Base-by-base conservation (phyloP, 2,329 filamentous ascomycete species). In the Leptodontidium sp. region DNA sequence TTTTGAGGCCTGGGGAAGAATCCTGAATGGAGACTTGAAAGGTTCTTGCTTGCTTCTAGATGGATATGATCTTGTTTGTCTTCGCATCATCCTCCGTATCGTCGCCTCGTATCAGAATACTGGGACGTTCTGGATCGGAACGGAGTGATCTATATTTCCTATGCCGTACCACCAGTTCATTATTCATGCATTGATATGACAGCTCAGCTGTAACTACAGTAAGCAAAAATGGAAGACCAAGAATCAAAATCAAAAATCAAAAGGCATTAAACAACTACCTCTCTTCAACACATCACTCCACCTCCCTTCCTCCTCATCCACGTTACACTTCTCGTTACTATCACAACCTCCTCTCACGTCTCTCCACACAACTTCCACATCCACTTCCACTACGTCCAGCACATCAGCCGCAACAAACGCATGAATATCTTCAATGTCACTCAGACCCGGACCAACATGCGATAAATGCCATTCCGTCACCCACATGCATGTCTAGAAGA, bases 391-490 rank as follows among this genome's bases (percentile, higher is more conserved):
- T 24, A 3, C 29, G 4, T 32, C 29, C 29, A 32, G 29, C 29
- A 32, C 29, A 32, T 21, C 29, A 32, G 6, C 29, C 29, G 4
- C 29, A 32, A 4, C 29, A 32, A 32, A 32, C 6, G 29, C 29
- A 32, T 32, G 29, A 32, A 32, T 6, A 32, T 6, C 29, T 6
- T 32, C 29, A 32, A 6, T 6, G 6, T 32, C 29, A 32, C 29
- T 6, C 29, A 32, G 29, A 32, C 29, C 29, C 29, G 6, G 6
- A 32, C 29, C 29, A 3, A 6, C 29, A 32, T 32, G 29, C 29
- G 29, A 32, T n/a, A 24, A 58, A 38, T 24, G 35, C n/a, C 55
- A 58, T 24, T 38, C 24, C 35, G 7, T 58, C 64, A 52, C 70
- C 45, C 15, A 72, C 67, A 1, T 7, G 35, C 24, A 58, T 35